Base-by-base conservation (phyloP, 805 yeast species). In the Pichia membranifaciens region DNA sequence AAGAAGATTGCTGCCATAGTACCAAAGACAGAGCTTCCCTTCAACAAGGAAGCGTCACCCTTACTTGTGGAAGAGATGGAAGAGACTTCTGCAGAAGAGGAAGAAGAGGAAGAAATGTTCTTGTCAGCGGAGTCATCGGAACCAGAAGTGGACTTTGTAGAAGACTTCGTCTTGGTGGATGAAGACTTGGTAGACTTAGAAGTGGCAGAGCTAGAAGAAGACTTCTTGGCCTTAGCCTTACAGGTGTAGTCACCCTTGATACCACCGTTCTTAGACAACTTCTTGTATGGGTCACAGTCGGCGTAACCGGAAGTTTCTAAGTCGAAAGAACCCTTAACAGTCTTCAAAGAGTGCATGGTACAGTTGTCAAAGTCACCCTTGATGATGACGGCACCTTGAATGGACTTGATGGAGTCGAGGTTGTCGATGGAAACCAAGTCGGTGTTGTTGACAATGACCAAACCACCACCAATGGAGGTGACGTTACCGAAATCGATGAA, bases 221-320 rank as follows among this genome's bases (percentile, higher is more conserved):
- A 68, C 29, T 79, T 67, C 20, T 72, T 60, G 42, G 78, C 65
- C 55, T 81, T 82, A 68, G 82, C 85, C 58, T 76, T 75, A 74
- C 95, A 86, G 60, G 69, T 76, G 75, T 80, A 90, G 75, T 87
- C 88, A 79, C 99, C 99, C 73, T 82, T 88, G 69, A 93, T 82
- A 66, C 77, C 86, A 71, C 95, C 95, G 60, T 76, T 75, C 62
- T 72, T 68, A 77, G 87, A 82, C 65, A 87, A 78, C 47, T 68
- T 61, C 68, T 84, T 78, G 74, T 90, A 87, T 47, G 76, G 73
- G 53, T 75, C 67, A 81, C 99, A 93, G 71, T 88, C 81, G 71
- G 87, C 81, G 61, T 84, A 83, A 65, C 87, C 84, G 38, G 64
- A 58, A 51, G 96, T 76, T 66, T 83, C 84, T 64, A 93, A 76